Evolutionary conservation across 2,329 filamentous ascomycete genomes (phyloP).

Genomic region (Ceratocystiopsis brevicomis): DNA sequence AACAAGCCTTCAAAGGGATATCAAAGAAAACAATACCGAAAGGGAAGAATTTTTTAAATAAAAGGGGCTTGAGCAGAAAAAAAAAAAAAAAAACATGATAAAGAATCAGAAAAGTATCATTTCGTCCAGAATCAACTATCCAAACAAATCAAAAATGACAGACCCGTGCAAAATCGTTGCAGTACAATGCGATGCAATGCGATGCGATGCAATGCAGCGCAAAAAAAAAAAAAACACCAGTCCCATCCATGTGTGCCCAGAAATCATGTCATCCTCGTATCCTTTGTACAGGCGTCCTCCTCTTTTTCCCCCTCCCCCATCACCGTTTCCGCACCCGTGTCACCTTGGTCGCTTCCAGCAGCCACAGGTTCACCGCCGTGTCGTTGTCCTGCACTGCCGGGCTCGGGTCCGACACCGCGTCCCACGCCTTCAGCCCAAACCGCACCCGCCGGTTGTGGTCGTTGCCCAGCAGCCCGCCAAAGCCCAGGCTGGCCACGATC

Average conservation of each 20-base stretch:
- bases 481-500: constrained; percentile 1
- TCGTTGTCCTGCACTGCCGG: constrained; percentile 10
- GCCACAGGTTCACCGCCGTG: constrained; percentile 11
- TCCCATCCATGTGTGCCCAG: too few species aligned
- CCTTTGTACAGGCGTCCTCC: neutral
- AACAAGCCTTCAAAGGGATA: neutral
- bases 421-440: constrained; percentile 10
- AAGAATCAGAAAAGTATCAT: neutral
- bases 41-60: neutral
- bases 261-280: neutral
- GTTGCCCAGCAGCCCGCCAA: constrained; percentile 1
- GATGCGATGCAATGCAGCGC: neutral
- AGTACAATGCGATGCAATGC: too few species aligned
- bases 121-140: neutral
- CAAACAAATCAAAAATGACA: neutral
- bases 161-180: too few species aligned
- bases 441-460: constrained; percentile 6
- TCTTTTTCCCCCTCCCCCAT: neutral
- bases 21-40: too few species aligned
- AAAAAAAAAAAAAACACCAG: neutral
- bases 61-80: too few species aligned
- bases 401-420: constrained; percentile 9
- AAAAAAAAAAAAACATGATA: too few species aligned
- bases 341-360: constrained; percentile 9
- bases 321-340: constrained; percentile 7